Base-by-base conservation (phyloP, 1,284 basidiomycete genomes). In the Singerocomus inundabilis region DNA sequence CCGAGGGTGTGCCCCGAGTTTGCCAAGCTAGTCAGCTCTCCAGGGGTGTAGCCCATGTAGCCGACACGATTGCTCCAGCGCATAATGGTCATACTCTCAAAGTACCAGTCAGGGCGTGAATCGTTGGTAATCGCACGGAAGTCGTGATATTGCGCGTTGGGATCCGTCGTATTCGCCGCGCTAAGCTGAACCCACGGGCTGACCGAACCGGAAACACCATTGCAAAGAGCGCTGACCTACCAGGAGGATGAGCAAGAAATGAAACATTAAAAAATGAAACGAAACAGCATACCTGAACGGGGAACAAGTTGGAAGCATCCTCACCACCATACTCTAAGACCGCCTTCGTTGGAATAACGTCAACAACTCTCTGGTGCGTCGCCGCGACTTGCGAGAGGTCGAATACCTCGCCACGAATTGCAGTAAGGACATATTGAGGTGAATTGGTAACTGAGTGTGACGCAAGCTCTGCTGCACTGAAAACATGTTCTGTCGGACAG, bases 41-140 rank as follows among this genome's bases (percentile, higher is more conserved):
- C 84, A 21, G 84, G 82, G 0, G 91, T 93, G 67, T 84, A 91
- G 1, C 94, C 97, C 58, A 97, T 70, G 69, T 96, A 98, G 0
- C 96, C 95, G 41, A 86, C 80, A 45, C 94, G 87, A 61, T 84
- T 87, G 51, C 84, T 88, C 76, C 88, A 95, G 6, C 94, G 88
- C 84, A 99, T 86, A 60, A 80, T 72, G 6, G 88, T 85, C 93
- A 99, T 95, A 57, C 77, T 80, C 73, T 99, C 91, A 58, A 89
- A 93, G 71, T 99, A 99, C 97, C 96, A 99, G 68, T 99, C 96
- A 0, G 94, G 93, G 21, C 95, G 84, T 1, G 88, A 87, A 65
- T 99, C 95, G 53, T 87, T 88, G 26, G 87, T 90, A 62, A 76
- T 85, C 0, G 82, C 84, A 35, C 94, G 88, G 82, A 99, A 99